Evolutionary conservation across 768 basidiomycete species (phyloP).

Genomic region (Lactarius quietus): DNA sequence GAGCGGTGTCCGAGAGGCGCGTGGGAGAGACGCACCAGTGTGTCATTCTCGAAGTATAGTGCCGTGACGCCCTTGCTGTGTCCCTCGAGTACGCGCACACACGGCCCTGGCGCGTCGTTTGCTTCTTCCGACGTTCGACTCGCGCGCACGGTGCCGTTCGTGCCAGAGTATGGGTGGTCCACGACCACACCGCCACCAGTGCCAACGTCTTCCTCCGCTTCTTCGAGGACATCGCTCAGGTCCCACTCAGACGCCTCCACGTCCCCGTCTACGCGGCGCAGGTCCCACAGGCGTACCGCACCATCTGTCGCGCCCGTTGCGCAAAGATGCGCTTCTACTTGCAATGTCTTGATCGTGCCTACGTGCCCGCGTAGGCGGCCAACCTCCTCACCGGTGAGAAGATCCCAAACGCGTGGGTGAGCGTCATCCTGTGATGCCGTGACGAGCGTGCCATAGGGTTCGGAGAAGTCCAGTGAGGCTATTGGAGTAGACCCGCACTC

Average conservation of each 20-base stretch:
- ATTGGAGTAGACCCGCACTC: slow-evolving; percentile 78
- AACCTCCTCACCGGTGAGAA: slow-evolving; percentile 83
- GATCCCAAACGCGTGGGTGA: slow-evolving; percentile 91
- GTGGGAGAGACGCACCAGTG: slow-evolving; percentile 57
- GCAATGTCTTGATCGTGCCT: slow-evolving; percentile 81
- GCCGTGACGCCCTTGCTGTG: slow-evolving; percentile 92
- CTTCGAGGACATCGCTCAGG: slow-evolving; percentile 62
- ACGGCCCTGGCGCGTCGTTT: slow-evolving; percentile 42
- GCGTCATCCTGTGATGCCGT: slow-evolving; percentile 83
- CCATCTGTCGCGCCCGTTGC: slow-evolving; percentile 90
- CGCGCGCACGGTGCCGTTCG: slow-evolving; percentile 35
- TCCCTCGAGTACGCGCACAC: slow-evolving; percentile 76
- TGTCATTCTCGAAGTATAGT: slow-evolving; percentile 93
- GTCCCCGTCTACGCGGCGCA: slow-evolving; percentile 76
- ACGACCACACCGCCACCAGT: slow-evolving; percentile 32
- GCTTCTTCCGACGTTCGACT: slow-evolving; percentile 27
- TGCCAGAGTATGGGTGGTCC: slow-evolving; percentile 38
- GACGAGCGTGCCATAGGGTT: slow-evolving; percentile 93
- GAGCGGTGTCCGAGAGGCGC: neutral
- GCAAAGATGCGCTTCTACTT: slow-evolving; percentile 89
- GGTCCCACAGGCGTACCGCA: slow-evolving; percentile 85
- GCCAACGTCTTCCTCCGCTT: slow-evolving; percentile 44
- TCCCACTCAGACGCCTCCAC: slow-evolving; percentile 52
- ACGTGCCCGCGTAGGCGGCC: slow-evolving; percentile 80
- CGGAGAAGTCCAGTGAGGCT: slow-evolving; percentile 89